Percentiles rank a stretch among this genome's conserved stretches.
Conservation (phyloP, 495 filamentous ascomycete species). For the Penicillium diatomitis region DNA sequence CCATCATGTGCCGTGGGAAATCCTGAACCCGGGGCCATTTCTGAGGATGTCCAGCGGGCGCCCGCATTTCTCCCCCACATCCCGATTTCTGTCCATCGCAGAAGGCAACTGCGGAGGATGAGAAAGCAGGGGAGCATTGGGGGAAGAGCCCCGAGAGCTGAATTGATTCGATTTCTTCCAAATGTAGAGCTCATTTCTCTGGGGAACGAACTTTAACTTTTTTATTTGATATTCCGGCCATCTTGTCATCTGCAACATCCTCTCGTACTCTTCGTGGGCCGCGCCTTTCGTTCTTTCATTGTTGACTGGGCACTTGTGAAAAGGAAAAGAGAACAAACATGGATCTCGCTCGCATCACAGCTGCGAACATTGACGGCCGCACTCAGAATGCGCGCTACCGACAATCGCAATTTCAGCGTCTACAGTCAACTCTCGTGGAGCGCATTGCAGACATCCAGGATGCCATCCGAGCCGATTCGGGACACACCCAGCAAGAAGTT, state of each 20-base stretch:
- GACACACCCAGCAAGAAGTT: slow-evolving; percentile 27
- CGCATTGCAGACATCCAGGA: slow-evolving; percentile 24
- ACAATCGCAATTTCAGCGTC: slow-evolving; percentile 34
- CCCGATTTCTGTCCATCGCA: slow-evolving; percentile 7
- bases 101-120: background rate
- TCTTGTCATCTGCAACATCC: too few relatives aligned
- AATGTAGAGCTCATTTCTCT: background rate
- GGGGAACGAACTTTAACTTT: background rate
- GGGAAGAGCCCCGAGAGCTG: too few relatives aligned
- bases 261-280: too few relatives aligned
- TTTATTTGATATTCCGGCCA: background rate
- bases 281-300: too few relatives aligned
- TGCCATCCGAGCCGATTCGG: slow-evolving; percentile 32
- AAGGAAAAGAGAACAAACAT: slow-evolving; percentile 4
- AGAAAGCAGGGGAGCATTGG: background rate
- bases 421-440: slow-evolving; percentile 28
- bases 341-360: slow-evolving; percentile 29
- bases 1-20: too few relatives aligned
- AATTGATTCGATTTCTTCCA: too few relatives aligned
- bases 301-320: too few relatives aligned
- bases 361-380: slow-evolving; percentile 39
- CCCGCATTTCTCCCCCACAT: slow-evolving; percentile 21
- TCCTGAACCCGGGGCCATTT: too few relatives aligned
- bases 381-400: slow-evolving; percentile 36
- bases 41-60: background rate